These are phyloP conservation scores for Ophiosphaerella korrae DNA, from an alignment of 2,329 filamentous ascomycete species.

Conservation along the genomic window DNA sequence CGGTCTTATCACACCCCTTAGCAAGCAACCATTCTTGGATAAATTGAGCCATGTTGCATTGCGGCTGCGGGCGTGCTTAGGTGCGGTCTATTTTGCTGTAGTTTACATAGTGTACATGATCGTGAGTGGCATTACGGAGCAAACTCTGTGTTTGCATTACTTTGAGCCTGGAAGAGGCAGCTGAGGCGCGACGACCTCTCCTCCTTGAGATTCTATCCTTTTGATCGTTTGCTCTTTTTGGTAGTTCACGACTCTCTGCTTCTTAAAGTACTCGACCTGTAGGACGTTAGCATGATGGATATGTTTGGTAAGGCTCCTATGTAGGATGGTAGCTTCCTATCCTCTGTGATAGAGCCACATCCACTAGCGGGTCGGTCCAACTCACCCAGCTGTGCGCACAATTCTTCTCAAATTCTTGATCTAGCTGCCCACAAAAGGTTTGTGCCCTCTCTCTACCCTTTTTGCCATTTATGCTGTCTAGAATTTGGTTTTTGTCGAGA, in stretches of 20 bases:
- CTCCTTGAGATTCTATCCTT: constrained; percentile 51
- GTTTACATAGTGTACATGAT: constrained; percentile 37
- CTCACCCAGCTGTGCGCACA: constrained; percentile 91
- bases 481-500: constrained; percentile 78
- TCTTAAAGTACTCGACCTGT: constrained; percentile 96
- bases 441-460: constrained; percentile 55
- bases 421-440: constrained; percentile 64
- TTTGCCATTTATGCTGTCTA: constrained; percentile 70
- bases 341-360: neutral
- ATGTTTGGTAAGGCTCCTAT: constrained; percentile 3
- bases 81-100: constrained; percentile 15
- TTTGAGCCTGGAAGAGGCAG: constrained; percentile 34
- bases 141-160: constrained; percentile 3
- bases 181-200: constrained; percentile 42
- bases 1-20: constrained; percentile 2
- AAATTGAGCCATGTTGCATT: constrained; percentile 2
- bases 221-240: constrained; percentile 74
- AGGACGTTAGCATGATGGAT: constrained; percentile 12
- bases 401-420: constrained; percentile 75
- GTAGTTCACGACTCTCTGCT: constrained; percentile 89
- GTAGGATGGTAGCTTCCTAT: constrained; percentile 1
- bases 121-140: constrained; percentile 9
- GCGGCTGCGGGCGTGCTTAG: constrained; percentile 16
- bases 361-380: constrained; percentile 21
- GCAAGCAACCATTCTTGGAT: neutral